These are phyloP conservation scores for Eucalyptus regnans DNA, from an alignment of 345 rosid species.

Conservation along the genomic window DNA sequence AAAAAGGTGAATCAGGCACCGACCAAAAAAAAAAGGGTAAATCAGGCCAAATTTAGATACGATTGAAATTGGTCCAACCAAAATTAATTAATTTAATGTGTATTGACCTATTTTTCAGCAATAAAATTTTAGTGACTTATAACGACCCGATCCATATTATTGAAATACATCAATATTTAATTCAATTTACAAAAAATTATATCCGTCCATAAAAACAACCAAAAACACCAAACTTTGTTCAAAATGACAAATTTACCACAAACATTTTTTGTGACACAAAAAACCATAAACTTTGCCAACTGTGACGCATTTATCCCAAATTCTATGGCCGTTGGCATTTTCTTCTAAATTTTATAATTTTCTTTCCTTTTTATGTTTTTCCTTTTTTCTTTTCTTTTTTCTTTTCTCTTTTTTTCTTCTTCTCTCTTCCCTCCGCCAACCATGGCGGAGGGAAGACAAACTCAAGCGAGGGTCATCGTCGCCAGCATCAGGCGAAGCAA, in stretches of 20 bases:
- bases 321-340: fast-evolving
- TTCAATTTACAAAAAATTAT: too few relatives aligned
- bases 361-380: too few relatives aligned
- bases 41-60: fast-evolving
- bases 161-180: not conserved
- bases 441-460: fast-evolving
- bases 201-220: fast-evolving
- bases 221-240: fast-evolving
- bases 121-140: not conserved
- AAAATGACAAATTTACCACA: too few relatives aligned
- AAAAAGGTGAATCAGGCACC: too few relatives aligned
- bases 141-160: fast-evolving
- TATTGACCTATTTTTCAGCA: not conserved
- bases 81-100: too few relatives aligned
- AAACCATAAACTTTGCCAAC: fast-evolving
- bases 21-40: too few relatives aligned
- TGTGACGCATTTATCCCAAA: fast-evolving
- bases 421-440: fast-evolving
- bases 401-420: too few relatives aligned
- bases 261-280: too few relatives aligned
- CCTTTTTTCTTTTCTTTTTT: fast-evolving
- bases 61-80: fast-evolving
- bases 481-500: fast-evolving
- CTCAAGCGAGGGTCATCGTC: fast-evolving
- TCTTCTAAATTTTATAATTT: too few relatives aligned